phyloP scores from a whole-genome alignment of 768 basidiomycete genomes.

The Amanita muscaria region DNA sequence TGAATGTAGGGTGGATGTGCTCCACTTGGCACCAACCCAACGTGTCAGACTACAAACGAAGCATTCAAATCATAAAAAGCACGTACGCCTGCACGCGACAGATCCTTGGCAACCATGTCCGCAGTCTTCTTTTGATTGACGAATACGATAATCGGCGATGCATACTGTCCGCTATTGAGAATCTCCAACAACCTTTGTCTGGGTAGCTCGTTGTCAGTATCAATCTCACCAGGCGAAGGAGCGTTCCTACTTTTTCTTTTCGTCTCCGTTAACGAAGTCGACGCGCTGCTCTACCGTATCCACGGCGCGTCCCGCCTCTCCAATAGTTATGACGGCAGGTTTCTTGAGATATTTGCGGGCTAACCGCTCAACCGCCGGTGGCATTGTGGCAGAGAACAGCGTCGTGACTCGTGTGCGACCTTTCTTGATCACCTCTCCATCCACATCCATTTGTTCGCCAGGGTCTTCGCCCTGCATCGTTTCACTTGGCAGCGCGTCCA shows the following conservation, averaged over 20 bases:
- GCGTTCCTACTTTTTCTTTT: slow-evolving; percentile 84
- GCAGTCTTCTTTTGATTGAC: slow-evolving; percentile 99
- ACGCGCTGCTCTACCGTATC: slow-evolving; percentile 96
- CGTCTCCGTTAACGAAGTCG: slow-evolving; percentile 87
- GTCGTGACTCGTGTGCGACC: slow-evolving; percentile 89
- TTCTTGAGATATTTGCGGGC: slow-evolving; percentile 89
- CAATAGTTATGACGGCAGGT: slow-evolving; percentile 95
- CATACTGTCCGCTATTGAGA: slow-evolving; percentile 75
- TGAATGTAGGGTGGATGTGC: slow-evolving; percentile 85
- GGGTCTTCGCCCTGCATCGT: slow-evolving; percentile 82
- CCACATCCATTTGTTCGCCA: slow-evolving; percentile 71
- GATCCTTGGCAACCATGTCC: slow-evolving; percentile 94
- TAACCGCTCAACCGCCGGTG: slow-evolving; percentile 89
- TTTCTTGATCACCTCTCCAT: slow-evolving; percentile 60
- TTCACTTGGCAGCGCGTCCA: slow-evolving; percentile 84
- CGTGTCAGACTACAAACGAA: too few species aligned
- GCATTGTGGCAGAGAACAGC: slow-evolving; percentile 98
- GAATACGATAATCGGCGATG: slow-evolving; percentile 94
- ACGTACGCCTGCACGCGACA: slow-evolving; percentile 81
- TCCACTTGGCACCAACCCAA: slow-evolving; percentile 63
- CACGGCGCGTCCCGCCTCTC: slow-evolving; percentile 95
- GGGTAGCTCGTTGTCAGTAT: slow-evolving; percentile 13
- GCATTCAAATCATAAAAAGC: neutral
- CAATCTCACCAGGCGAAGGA: neutral
- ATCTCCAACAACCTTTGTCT: slow-evolving; percentile 87